Evolutionary conservation across 2,329 filamentous ascomycete genomes (phyloP).

Genomic region (Cytospora mali): DNA sequence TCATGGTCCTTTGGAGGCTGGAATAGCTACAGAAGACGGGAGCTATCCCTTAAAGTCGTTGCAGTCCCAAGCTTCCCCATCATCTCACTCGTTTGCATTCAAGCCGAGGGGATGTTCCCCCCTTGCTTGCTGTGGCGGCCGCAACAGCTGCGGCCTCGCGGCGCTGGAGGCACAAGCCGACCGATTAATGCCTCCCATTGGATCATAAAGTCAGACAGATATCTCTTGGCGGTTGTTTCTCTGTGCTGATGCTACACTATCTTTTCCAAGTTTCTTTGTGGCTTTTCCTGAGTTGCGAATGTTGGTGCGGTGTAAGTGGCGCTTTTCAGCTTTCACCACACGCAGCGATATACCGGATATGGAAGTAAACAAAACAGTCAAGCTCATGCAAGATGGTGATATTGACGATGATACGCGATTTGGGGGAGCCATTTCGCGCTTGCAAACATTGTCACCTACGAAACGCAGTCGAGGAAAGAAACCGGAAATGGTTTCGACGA

Average conservation of each 20-base stretch:
- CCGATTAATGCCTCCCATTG: constrained; percentile 1
- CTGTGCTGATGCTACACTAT: constrained; percentile 4
- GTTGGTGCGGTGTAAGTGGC: constrained; percentile 6
- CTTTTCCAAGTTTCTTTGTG: neutral
- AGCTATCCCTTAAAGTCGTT: constrained; percentile 3
- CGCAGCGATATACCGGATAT: constrained; percentile 1
- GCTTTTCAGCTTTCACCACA: constrained; percentile 14
- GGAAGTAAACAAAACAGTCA: constrained; percentile 28
- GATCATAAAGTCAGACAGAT: constrained; percentile 2
- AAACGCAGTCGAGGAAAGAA: constrained; percentile 3
- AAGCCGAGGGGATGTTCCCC: constrained; percentile 20
- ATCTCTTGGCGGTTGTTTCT: constrained; percentile 5
- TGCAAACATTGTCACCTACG: neutral
- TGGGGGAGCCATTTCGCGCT: neutral
- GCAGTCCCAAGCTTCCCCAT: constrained; percentile 7
- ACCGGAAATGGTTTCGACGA: constrained; percentile 12
- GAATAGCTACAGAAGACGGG: constrained; percentile 3
- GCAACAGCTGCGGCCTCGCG: constrained; percentile 20
- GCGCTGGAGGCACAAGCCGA: constrained; percentile 5
- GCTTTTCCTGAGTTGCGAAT: too few species aligned
- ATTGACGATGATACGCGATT: constrained; percentile 6
- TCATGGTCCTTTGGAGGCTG: constrained; percentile 1
- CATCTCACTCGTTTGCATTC: constrained; percentile 6
- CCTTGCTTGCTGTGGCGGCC: constrained; percentile 10
- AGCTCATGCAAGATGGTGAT: constrained; percentile 1